Evolutionary conservation across 2,329 filamentous ascomycete genomes (phyloP).

Genomic region (Pestalotiopsis sp.): DNA sequence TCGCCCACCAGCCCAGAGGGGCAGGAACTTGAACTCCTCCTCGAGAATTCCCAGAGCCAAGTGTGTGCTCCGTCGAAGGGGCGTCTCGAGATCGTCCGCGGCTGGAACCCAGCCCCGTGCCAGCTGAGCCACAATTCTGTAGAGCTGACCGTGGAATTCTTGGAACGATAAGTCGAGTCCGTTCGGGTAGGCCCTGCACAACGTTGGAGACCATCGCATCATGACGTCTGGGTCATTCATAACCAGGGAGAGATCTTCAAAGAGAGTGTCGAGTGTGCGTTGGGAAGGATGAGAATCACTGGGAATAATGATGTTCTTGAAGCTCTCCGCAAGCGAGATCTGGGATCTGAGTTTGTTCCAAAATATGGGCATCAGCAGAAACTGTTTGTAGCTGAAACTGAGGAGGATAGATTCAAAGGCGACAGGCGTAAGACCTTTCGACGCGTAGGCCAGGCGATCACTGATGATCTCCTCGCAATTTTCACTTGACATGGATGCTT

Average conservation of each 20-base stretch:
- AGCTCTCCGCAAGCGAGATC: not conserved
- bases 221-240: no score
- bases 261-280: not conserved
- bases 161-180: not conserved
- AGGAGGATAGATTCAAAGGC: not conserved
- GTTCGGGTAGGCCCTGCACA: not conserved
- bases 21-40: slow-evolving; percentile 64
- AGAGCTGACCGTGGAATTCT: slow-evolving; percentile 16
- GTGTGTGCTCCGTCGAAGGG: slow-evolving; percentile 41
- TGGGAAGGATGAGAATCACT: not conserved
- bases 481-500: not conserved
- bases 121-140: slow-evolving; percentile 17
- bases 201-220: not conserved
- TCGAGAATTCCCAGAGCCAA: slow-evolving; percentile 55
- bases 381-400: not conserved
- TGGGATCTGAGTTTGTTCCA: not conserved
- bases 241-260: not conserved
- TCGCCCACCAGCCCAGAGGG: slow-evolving; percentile 65
- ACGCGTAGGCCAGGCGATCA: not conserved
- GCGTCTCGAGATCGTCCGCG: slow-evolving; percentile 32
- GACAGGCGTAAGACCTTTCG: not conserved
- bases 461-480: not conserved
- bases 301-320: not conserved
- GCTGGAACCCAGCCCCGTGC: slow-evolving; percentile 24
- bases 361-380: slow-evolving; percentile 23